Base-by-base conservation (phyloP, 2,329 filamentous ascomycete species). In the Coleophoma eucalyptorum region DNA sequence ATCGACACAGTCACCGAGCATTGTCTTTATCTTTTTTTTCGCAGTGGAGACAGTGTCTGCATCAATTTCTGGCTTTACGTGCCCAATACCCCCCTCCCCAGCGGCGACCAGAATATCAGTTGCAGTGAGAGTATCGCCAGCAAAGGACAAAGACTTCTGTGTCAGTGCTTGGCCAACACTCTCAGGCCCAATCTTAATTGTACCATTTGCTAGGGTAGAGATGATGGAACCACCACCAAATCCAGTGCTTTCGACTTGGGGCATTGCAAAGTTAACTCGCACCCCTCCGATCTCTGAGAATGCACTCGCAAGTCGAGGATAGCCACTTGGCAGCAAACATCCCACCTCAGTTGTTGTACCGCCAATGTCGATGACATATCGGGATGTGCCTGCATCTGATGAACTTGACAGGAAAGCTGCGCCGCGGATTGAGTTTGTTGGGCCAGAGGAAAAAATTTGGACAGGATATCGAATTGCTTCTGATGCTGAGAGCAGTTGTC, bases 351-450 rank as follows among this genome's bases (percentile, higher is more conserved):
- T 77, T 0, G 79, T 82, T 0, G 79, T 83, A 15, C 79, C 79
- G 5, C 79, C 79, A 21, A 83, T 72, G 55, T 83, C 79, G 2
- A 80, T 71, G 0, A 81, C 78, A 1, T 71, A 46, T 37, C 4
- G 42, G 35, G 37, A n/a, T 6, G 26, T 46, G 35, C 10, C 16
- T 18, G 13, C 35, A 38, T 38, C 35, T 10, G 10, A 5, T 18
- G 13, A 4, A 15, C 5, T 38, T 2, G 11, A 12, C 1, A 86
- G 65, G 49, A 82, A 86, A 0, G 80, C 81, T 2, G 80, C 80
- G 1, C 80, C 80, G 43, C 75, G 73, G 72, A 82, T 79, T 46
- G 76, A 80, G 60, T 84, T 84, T 0, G 81, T 83, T 3, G 80
- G 78, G 0, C 81, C 81, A 42, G 75, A 79, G 0, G 78, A 79